Conservation (phyloP, 2,329 filamentous ascomycete species). For the Cordyceps cicadae region DNA sequence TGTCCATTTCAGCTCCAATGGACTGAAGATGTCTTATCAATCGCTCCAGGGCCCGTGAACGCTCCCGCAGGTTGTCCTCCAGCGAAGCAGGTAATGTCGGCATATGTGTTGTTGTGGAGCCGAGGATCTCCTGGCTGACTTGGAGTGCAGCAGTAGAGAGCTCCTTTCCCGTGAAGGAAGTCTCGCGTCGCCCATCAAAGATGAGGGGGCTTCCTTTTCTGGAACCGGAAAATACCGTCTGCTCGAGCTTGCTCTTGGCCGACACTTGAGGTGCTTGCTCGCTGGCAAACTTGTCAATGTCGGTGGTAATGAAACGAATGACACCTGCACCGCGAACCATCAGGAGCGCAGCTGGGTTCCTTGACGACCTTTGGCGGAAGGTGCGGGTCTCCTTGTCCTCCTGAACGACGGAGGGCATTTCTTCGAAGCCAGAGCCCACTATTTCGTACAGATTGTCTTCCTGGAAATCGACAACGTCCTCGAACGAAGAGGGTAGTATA, state of each 20-base stretch:
- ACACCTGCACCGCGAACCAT: slow-evolving; percentile 56
- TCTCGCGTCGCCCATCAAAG: slow-evolving; percentile 60
- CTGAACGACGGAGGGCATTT: slow-evolving; percentile 33
- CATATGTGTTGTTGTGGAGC: slow-evolving; percentile 67
- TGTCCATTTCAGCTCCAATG: slow-evolving; percentile 58
- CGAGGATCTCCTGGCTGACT: slow-evolving; percentile 74
- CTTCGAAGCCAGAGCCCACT: slow-evolving; percentile 55
- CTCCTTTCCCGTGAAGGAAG: slow-evolving; percentile 60
- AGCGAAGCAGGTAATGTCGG: slow-evolving; percentile 65
- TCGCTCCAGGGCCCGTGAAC: slow-evolving; percentile 65
- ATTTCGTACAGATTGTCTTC: slow-evolving; percentile 55
- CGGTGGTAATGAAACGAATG: slow-evolving; percentile 50
- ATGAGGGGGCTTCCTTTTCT: slow-evolving; percentile 80
- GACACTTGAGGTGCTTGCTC: slow-evolving; percentile 56
- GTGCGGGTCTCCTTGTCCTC: slow-evolving; percentile 45
- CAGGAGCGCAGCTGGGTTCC: slow-evolving; percentile 54
- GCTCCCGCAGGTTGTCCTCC: slow-evolving; percentile 68
- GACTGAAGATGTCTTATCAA: slow-evolving; percentile 64
- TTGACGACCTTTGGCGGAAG: slow-evolving; percentile 46
- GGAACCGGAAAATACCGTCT: slow-evolving; percentile 86
- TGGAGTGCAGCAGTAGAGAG: slow-evolving; percentile 67
- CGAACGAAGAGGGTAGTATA: slow-evolving; percentile 59
- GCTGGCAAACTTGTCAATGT: slow-evolving; percentile 52
- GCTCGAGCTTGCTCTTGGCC: slow-evolving; percentile 82
- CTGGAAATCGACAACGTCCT: slow-evolving; percentile 79